Conservation (phyloP, 2,329 filamentous ascomycete species). For the Raffaelea ambrosiae region DNA sequence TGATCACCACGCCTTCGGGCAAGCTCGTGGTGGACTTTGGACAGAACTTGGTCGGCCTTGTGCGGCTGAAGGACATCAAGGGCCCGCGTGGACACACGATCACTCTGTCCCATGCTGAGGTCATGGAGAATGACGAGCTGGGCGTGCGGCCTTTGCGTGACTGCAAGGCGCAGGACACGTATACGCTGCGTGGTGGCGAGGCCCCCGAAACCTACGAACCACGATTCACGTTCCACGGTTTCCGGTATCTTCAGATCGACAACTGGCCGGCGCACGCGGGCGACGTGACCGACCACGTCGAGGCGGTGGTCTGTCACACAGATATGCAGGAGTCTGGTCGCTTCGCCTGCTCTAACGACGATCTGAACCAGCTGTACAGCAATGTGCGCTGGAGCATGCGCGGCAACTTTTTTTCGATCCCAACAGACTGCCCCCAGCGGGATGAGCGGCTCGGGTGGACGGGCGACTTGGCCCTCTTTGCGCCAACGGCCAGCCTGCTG, state of each 20-base stretch:
- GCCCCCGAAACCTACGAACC: constrained; percentile 29
- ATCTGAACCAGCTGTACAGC: constrained; percentile 44
- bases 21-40: constrained; percentile 47
- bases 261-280: constrained; percentile 26
- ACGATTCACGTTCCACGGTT: constrained; percentile 42
- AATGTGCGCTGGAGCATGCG: constrained; percentile 50
- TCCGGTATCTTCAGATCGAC: constrained; percentile 40
- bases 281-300: constrained; percentile 9
- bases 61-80: constrained; percentile 23
- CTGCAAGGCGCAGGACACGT: constrained; percentile 31
- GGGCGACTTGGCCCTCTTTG: constrained; percentile 41
- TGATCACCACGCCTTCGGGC: constrained; percentile 26
- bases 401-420: constrained; percentile 49
- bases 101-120: constrained; percentile 37
- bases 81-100: constrained; percentile 27
- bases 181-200: constrained; percentile 20
- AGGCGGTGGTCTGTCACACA: constrained; percentile 34
- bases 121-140: constrained; percentile 39
- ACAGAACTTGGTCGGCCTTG: constrained; percentile 47
- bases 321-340: constrained; percentile 40
- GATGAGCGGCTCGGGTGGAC: constrained; percentile 48
- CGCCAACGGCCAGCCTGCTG: constrained; percentile 41
- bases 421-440: constrained; percentile 49
- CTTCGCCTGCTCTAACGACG: constrained; percentile 41
- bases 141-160: constrained; percentile 29